Evolutionary conservation across 108 stramenopile genomes (phyloP).

Genomic region (Cyclotella baltica): DNA sequence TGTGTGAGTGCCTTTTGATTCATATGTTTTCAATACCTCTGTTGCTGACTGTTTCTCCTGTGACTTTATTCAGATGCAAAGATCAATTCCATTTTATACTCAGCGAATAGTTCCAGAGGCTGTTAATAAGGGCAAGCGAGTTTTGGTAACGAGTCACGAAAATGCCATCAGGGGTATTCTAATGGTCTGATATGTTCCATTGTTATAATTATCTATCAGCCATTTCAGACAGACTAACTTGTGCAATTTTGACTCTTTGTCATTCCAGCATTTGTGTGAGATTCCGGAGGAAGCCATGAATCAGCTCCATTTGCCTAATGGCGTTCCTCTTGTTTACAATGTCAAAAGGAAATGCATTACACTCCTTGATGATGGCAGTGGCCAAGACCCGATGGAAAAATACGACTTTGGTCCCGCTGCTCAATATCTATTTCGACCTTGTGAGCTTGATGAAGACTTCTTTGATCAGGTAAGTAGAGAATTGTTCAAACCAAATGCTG

Average conservation of each 20-base stretch:
- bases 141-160: constrained; percentile 92
- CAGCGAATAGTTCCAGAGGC: constrained; percentile 77
- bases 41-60: not conserved
- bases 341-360: constrained; percentile 71
- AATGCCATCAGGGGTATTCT: constrained; percentile 94
- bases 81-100: constrained; percentile 79
- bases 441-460: constrained; percentile 60
- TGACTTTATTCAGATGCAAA: constrained; percentile 45
- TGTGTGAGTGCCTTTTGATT: constrained; percentile 52
- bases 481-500: not conserved
- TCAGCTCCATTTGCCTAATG: constrained; percentile 91
- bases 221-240: not conserved
- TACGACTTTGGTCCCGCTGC: constrained; percentile 83
- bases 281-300: constrained; percentile 90
- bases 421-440: constrained; percentile 79
- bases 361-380: constrained; percentile 75
- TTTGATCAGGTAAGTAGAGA: constrained; percentile 29
- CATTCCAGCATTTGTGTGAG: constrained; percentile 73
- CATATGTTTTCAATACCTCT: not conserved
- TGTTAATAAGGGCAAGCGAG: constrained; percentile 88
- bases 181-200: constrained; percentile 45
- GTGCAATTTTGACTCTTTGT: not conserved
- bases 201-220: not conserved
- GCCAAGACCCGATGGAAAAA: constrained; percentile 53
- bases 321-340: constrained; percentile 79